Conservation (phyloP, 192 early-diverging fungal genomes). For the Phlyctochytrium planicorne region DNA sequence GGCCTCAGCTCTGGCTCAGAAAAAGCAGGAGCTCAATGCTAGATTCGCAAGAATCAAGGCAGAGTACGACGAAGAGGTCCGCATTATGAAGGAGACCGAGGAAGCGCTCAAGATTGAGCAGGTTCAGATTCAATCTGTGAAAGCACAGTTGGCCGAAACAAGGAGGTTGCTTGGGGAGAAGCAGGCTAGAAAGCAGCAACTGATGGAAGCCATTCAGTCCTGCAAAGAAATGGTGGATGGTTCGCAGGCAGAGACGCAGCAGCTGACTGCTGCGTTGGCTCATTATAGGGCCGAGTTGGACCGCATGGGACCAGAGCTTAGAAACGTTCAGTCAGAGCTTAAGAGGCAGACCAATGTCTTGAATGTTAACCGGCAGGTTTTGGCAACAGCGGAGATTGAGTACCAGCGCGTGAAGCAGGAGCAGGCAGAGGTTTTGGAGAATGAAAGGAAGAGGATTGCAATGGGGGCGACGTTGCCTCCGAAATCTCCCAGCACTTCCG, state of each 20-base stretch:
- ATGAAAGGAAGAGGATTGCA: slow-evolving; percentile 5
- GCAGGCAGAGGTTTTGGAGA: slow-evolving; percentile 16
- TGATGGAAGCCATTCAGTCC: slow-evolving; percentile 30
- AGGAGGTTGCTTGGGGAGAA: slow-evolving; percentile 40
- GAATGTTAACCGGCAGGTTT: slow-evolving; percentile 65
- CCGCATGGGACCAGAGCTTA: slow-evolving; percentile 50
- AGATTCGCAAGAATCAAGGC: slow-evolving; percentile 56
- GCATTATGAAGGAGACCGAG: slow-evolving; percentile 56
- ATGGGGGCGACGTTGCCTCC: slow-evolving; percentile 16
- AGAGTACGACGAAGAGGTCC: slow-evolving; percentile 59
- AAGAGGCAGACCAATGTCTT: slow-evolving; percentile 59
- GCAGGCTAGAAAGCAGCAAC: slow-evolving; percentile 22
- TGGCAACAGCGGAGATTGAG: slow-evolving; percentile 59
- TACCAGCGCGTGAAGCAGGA: slow-evolving; percentile 60
- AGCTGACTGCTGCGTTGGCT: slow-evolving; percentile 43
- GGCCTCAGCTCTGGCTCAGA: slow-evolving; percentile 51
- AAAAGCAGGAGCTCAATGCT: slow-evolving; percentile 64
- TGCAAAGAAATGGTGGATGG: slow-evolving; percentile 51
- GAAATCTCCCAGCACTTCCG: neutral
- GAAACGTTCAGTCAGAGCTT: slow-evolving; percentile 55
- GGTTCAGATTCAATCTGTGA: slow-evolving; percentile 36
- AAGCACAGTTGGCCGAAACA: slow-evolving; percentile 51
- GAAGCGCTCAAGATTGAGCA: slow-evolving; percentile 40
- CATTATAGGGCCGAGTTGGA: slow-evolving; percentile 58
- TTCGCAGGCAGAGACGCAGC: slow-evolving; percentile 47